Conservation (phyloP, 1,284 basidiomycete genomes). For the Moesziomyces sp. region DNA sequence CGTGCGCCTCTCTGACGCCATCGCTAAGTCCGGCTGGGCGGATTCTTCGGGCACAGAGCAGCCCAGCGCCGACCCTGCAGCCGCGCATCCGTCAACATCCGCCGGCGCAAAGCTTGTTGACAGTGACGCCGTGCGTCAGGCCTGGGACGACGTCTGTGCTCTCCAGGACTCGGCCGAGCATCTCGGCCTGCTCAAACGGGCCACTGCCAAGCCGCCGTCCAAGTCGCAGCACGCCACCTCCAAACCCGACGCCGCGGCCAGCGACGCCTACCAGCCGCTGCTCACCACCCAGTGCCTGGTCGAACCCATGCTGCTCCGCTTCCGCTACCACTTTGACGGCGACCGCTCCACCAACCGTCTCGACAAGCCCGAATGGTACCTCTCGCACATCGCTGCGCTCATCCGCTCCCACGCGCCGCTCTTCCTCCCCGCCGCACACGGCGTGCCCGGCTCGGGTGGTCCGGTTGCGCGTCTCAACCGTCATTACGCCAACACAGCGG, state of each 20-base stretch:
- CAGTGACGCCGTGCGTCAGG: constrained; percentile 19
- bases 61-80: constrained; percentile 4
- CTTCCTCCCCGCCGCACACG: constrained; percentile 74
- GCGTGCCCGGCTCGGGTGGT: constrained; percentile 19
- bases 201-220: constrained; percentile 19
- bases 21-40: constrained; percentile 39
- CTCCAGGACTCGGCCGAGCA: constrained; percentile 54
- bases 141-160: constrained; percentile 54
- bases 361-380: constrained; percentile 98
- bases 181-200: constrained; percentile 32
- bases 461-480: constrained; percentile 13
- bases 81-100: background rate
- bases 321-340: constrained; percentile 95
- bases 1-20: constrained; percentile 25
- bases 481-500: constrained; percentile 77
- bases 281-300: constrained; percentile 79
- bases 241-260: constrained; percentile 35
- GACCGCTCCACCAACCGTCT: constrained; percentile 86
- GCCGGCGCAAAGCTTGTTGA: constrained; percentile 8
- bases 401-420: constrained; percentile 69
- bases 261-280: constrained; percentile 58
- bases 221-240: background rate
- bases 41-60: background rate
- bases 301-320: constrained; percentile 83
- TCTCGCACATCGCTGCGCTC: constrained; percentile 84